Conservation (phyloP, 495 filamentous ascomycete genomes). For the Ramalina intermedia region DNA sequence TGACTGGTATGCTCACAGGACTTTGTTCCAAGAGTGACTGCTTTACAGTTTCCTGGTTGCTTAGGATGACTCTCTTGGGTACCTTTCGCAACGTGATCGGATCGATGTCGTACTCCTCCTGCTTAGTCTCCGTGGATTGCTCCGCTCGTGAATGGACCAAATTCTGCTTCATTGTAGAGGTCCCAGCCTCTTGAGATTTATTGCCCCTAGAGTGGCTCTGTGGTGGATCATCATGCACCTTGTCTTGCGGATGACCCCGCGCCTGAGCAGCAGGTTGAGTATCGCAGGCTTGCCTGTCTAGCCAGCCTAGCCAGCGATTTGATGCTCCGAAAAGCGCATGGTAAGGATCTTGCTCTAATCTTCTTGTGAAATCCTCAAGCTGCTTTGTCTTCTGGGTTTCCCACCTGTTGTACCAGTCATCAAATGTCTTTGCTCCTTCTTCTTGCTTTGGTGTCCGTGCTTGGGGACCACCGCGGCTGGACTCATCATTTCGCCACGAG, state of each 20-base stretch:
- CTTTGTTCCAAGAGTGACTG: background rate
- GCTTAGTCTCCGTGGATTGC: background rate
- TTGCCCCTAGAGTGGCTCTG: too few relatives aligned
- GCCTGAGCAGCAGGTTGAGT: too few relatives aligned
- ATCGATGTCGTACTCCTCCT: constrained; percentile 35
- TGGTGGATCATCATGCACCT: too few relatives aligned
- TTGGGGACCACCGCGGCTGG: background rate
- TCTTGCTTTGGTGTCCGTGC: background rate
- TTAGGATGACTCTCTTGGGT: constrained; percentile 9
- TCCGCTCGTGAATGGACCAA: background rate
- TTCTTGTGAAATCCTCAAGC: constrained; percentile 21
- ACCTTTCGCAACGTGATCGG: constrained; percentile 50
- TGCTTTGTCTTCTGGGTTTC: constrained; percentile 2
- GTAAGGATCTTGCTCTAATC: constrained; percentile 28
- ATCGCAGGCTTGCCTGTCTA: background rate
- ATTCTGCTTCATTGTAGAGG: background rate
- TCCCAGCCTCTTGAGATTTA: background rate
- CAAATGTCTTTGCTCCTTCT: background rate
- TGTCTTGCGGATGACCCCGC: too few relatives aligned
- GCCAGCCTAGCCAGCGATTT: constrained; percentile 15
- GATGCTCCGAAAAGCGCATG: constrained; percentile 26
- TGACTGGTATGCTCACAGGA: background rate
- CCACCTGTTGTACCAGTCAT: constrained; percentile 9
- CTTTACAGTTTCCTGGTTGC: background rate
- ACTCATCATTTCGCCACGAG: constrained; percentile 3